Base-by-base conservation (phyloP, 2,329 filamentous ascomycete genomes). In the Epichloe aotearoae region DNA sequence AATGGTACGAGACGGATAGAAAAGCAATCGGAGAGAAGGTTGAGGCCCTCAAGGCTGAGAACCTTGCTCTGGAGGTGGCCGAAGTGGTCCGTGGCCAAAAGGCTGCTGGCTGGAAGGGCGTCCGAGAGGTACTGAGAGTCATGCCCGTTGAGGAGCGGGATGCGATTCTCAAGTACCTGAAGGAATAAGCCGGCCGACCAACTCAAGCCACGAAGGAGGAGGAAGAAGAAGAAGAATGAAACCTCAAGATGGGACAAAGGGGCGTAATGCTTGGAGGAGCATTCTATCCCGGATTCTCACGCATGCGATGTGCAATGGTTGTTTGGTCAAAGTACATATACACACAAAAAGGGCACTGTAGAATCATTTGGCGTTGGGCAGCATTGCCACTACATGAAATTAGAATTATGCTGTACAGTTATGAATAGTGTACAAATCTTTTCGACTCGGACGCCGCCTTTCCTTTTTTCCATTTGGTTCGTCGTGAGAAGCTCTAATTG, bases 1-100 rank as follows among this genome's bases (percentile, higher is more conserved):
- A 84, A 60, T 98, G 93, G 93, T 97, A 96, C 66, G 93, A 98
- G 75, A 84, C 91, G 72, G 93, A 97, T 73, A 78, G 88, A 64
- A 88, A 91, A 75, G 72, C 73, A 40, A 82, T 98, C 47, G 78
- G 85, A 55, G 79, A 84, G 55, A 95, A 93, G 79, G 81, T 97
- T 30, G 89, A 96, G 66, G 71, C 75, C 12, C 75, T 97, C 62
- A 93, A 88, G 78, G 77, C 79, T 5, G 87, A 95, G 54, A 77
- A 80, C 41, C 76, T 75, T 45, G 66, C 73, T 15, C 61, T 62
- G n/a, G 69, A 75, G 58, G 64, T 76, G 54, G 67, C 69, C n/a
- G 64, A 65, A 17, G 60, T 75, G 34, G 61, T 76, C 50, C 67
- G 70, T 30, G 61, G 61, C 50, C 70, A 75, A 58, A 73, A 73